Evolutionary conservation across 805 yeast species (phyloP), one percentile per base, ranked within the genome.

Genomic region (Candida wancherniae): DNA sequence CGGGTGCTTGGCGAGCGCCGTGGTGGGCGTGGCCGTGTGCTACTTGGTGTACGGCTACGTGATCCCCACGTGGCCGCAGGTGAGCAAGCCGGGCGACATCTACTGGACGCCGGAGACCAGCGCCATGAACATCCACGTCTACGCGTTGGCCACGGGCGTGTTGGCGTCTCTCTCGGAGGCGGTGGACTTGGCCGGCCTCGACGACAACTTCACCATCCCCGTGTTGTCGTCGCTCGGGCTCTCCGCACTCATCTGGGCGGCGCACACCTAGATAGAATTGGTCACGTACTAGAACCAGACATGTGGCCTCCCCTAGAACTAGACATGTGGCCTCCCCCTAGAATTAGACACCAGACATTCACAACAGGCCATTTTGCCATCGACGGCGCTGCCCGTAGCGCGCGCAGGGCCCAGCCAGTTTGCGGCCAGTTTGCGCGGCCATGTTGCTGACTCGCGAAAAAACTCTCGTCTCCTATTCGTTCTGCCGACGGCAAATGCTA

Each of bases 201-300:
- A 92, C 57, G 98, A 92, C 54, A 92, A 92, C 57, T 75, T 92
- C 48, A 88, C 97, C 27, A 90, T 92, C 37, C 98, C 98, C 5
- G 85, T 85, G 1, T 58, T 90, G 24, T 80, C 95, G 13, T 80
- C 94, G 5, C 50, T 70, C 4, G 76, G 82, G 45, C 63, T 87
- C 41, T 67, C 69, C 48, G 58, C 57, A 15, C 67, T 74, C 13
- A 68, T 80, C n/a, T 17, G 24, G 19, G 36, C 29, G 6, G 22
- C 28, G 20, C 31, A 19, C 7, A 14, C 24, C 19, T 37, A 36
- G 19, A 22, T 4, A n/a, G n/a, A n/a, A n/a, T n/a, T n/a, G n/a
- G n/a, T n/a, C n/a, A n/a, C n/a, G n/a, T n/a, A n/a, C n/a, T n/a
- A n/a, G n/a, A n/a, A n/a, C n/a, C n/a, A n/a, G n/a, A n/a, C n/a